phyloP scores from a whole-genome alignment of 2,329 filamentous ascomycete genomes.

The Colletotrichum destructivum region DNA sequence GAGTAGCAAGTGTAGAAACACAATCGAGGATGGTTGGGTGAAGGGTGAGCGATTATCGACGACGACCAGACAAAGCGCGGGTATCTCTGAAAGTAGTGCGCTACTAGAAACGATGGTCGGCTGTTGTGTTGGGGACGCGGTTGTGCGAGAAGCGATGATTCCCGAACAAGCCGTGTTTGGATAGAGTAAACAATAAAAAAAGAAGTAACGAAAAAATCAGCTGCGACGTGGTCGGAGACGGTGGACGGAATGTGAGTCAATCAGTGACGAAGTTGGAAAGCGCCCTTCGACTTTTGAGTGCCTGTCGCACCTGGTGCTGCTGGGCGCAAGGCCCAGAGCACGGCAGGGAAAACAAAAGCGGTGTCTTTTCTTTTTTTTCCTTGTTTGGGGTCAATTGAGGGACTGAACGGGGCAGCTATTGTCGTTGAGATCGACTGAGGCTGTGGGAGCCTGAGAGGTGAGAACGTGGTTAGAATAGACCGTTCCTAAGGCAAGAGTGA shows the following conservation, averaged over 20 bases:
- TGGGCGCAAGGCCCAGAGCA: constrained; percentile 40
- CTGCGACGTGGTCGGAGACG: constrained; percentile 22
- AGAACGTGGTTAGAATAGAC: constrained; percentile 30
- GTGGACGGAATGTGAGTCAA: constrained; percentile 38
- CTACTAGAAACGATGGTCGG: constrained; percentile 16
- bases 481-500: constrained; percentile 20
- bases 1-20: neutral
- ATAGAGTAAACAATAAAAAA: constrained; percentile 18
- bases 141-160: constrained; percentile 7
- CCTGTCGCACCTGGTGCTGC: constrained; percentile 35
- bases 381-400: constrained; percentile 4
- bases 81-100: constrained; percentile 38
- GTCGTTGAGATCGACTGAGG: constrained; percentile 18
- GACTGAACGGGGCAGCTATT: constrained; percentile 11
- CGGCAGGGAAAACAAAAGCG: constrained; percentile 26
- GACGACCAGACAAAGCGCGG: constrained; percentile 30
- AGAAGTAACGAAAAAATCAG: neutral
- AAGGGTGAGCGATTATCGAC: neutral
- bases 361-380: neutral
- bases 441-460: constrained; percentile 1
- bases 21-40: neutral
- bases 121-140: constrained; percentile 5
- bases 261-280: constrained; percentile 20
- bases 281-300: constrained; percentile 3
- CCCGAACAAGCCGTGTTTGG: constrained; percentile 3